Evolutionary conservation across 192 early-diverging fungal genomes (phyloP), one percentile per base, ranked within the genome.

Genomic region (Linnemannia zychae): DNA sequence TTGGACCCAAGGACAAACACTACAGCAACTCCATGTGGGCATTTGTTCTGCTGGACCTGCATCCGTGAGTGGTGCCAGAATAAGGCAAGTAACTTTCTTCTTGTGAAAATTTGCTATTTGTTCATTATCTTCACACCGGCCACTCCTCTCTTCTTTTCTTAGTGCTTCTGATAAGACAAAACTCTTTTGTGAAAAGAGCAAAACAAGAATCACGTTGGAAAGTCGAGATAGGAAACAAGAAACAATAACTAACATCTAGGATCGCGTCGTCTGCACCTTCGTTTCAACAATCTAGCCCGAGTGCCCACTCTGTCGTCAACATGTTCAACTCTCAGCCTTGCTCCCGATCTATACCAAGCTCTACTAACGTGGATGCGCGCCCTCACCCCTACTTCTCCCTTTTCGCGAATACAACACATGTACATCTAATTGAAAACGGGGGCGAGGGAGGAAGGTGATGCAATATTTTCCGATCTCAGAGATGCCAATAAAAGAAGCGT

Each of bases 31-130:
- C 94, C 96, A 4, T 99, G 98, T 86, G 98, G 98, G 0, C 98
- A 99, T 86, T 77, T 99, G 75, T 98, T 98, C 79, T 99, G 98
- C 85, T 99, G 97, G 97, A 93, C 82, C 28, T 99, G 98, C 77
- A 95, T 97, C 37, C 91, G 95, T 28, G 97, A 98, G 82, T 98
- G 98, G 97, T 96, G 95, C 76, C 92, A 95, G 66, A 95, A 92
- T 73, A 98, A 97, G 93, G 94, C 94, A 87, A 87, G 70, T 49
- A 1, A 67, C 9, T n/a, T 17, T 63, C 60, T 69, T 20, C 33
- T 67, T 33, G 3, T 67, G 65, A 49, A 70, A 4, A 15, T 33
- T 66, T n/a, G n/a, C 31, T 80, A 40, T 22, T 49, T 28, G 13
- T 15, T 34, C 18, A 34, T 63, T 78, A 16, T 80, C 33, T 72